A percentile compares a stretch with the other conserved stretches of the same genome.
phyloP scores from a whole-genome alignment of 2,329 filamentous ascomycete species.

The Sporothrix pallida region DNA sequence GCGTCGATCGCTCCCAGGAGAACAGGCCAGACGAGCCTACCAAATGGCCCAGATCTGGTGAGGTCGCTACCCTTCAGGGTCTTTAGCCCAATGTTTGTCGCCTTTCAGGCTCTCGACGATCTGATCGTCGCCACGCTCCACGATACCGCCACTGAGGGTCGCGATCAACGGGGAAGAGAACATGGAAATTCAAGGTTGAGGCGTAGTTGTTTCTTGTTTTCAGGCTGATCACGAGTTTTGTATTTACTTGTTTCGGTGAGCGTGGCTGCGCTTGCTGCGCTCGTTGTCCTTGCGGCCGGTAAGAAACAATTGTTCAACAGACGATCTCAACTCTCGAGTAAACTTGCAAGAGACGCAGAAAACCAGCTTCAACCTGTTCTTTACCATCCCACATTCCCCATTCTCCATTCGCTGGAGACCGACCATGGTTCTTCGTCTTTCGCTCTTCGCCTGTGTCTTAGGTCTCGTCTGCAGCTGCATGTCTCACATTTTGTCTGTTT shows the following conservation, averaged over 20 bases:
- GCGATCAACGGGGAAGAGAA: not conserved
- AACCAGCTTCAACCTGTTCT: not conserved
- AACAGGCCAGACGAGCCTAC: no score
- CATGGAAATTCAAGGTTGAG: not conserved
- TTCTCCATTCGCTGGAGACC: not conserved
- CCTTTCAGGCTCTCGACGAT: not conserved
- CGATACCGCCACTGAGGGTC: no score
- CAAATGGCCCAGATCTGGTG: no score
- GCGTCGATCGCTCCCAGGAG: constrained; percentile 15
- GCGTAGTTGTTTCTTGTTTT: not conserved
- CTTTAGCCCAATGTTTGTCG: not conserved
- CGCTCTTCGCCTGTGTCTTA: not conserved
- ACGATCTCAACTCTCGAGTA: not conserved
- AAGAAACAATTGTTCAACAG: not conserved
- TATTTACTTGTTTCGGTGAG: not conserved
- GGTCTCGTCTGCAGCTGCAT: constrained; percentile 21
- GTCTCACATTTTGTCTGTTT: not conserved
- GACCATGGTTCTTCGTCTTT: no score
- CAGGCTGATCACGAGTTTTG: constrained; percentile 16
- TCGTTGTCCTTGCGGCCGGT: no score
- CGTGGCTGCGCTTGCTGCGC: no score
- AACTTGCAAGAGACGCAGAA: not conserved
- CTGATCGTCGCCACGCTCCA: not conserved
- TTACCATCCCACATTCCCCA: not conserved
- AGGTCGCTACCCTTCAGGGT: not conserved